phyloP scores from a whole-genome alignment of 140 eudicot genomes.

The Cichorium intybus region DNA sequence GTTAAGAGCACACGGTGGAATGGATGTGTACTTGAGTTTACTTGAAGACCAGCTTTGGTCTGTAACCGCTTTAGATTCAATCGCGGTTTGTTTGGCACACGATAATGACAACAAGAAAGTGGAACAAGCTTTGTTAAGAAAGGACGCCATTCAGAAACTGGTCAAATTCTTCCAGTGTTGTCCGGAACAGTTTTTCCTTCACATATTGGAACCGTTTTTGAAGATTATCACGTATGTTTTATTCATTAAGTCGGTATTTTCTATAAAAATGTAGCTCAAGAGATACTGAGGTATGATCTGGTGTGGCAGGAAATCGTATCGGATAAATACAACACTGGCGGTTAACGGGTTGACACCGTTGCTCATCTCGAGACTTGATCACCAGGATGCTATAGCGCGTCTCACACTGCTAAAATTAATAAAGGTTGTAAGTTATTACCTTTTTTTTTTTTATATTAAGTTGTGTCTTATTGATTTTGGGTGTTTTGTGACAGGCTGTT shows the following conservation, averaged over 20 bases:
- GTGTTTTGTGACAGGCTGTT: constrained; percentile 61
- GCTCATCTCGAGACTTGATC: constrained; percentile 80
- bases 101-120: constrained; percentile 90
- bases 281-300: not conserved
- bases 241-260: not conserved
- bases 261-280: not conserved
- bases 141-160: constrained; percentile 82
- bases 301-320: constrained; percentile 80
- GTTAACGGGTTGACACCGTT: constrained; percentile 91
- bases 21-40: constrained; percentile 86
- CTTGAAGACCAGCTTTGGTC: constrained; percentile 97
- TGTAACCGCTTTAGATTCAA: constrained; percentile 87
- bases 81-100: constrained; percentile 94
- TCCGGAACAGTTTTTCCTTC: constrained; percentile 82
- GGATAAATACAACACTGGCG: constrained; percentile 87
- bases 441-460: not conserved
- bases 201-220: constrained; percentile 90
- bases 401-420: constrained; percentile 84
- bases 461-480: not conserved
- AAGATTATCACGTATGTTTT: constrained; percentile 83
- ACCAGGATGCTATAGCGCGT: constrained; percentile 97
- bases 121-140: constrained; percentile 87
- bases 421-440: constrained; percentile 43
- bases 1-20: constrained; percentile 90
- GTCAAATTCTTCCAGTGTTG: constrained; percentile 88